Evolutionary conservation across 2,329 filamentous ascomycete species (phyloP).

Genomic region (Balansia obtecta): DNA sequence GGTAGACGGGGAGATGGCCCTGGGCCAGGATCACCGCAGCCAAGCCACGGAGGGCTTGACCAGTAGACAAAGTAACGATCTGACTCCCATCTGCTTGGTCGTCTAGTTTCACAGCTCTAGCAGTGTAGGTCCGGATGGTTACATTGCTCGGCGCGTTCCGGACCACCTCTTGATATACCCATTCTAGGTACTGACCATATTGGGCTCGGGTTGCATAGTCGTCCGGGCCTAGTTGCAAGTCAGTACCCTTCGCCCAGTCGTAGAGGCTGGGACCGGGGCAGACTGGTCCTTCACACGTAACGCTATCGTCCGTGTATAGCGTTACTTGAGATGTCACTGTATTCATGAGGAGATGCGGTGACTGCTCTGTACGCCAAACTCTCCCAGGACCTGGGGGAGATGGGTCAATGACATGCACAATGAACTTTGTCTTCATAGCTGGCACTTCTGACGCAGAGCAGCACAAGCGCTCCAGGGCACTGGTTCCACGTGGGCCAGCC

Average conservation of each 20-base stretch:
- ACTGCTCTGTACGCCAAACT: constrained; percentile 6
- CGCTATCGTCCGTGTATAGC: constrained; percentile 5
- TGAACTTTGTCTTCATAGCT: neutral
- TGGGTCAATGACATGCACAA: constrained; percentile 4
- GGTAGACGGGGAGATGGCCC: constrained; percentile 3
- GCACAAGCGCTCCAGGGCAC: constrained; percentile 4
- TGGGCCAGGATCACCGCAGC: constrained; percentile 3
- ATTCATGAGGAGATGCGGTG: constrained; percentile 6
- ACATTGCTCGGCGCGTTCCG: constrained; percentile 1
- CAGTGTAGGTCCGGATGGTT: neutral
- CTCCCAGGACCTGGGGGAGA: constrained; percentile 1
- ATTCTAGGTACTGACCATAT: constrained; percentile 5
- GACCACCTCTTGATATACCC: constrained; percentile 3
- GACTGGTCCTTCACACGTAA: constrained; percentile 4
- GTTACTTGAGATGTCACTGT: constrained; percentile 6
- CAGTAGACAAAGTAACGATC: constrained; percentile 2
- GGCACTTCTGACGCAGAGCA: constrained; percentile 1
- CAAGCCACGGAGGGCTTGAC: neutral
- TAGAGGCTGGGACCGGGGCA: constrained; percentile 4
- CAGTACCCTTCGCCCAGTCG: constrained; percentile 2
- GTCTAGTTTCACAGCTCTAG: neutral
- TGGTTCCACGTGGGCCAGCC: constrained; percentile 5
- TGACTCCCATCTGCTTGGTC: constrained; percentile 1
- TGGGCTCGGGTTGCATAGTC: constrained; percentile 4
- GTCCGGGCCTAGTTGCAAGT: constrained; percentile 2